Evolutionary conservation across 2,329 filamentous ascomycete species (phyloP), one percentile per base, ranked within the genome.

Genomic region (Trichoderma atrobrunneum): DNA sequence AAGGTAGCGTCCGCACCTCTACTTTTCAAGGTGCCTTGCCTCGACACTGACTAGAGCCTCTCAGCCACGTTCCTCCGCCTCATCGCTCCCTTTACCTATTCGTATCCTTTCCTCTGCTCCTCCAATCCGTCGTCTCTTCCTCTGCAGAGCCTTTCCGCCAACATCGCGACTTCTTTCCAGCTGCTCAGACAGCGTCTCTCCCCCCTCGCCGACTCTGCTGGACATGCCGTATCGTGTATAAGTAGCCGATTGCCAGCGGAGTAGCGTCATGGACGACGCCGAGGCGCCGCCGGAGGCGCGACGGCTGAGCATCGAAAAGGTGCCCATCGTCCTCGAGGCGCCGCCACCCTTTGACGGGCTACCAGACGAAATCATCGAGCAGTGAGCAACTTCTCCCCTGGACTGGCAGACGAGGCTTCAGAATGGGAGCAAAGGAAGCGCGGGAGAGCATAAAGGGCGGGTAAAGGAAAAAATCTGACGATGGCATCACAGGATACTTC

Each of bases 351-450:
- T 73, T 12, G 84, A 87, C 43, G 84, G 83, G 60, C 83, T 92
- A 12, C 90, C 90, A 7, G 88, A 91, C 79, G 90, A 92, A 79
- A 92, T 92, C 72, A 91, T 92, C 76, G 83, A 91, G 78, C 89
- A 91, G 90, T 92, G 82, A 80, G 87, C 81, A 60, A 48, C 61
- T n/a, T 54, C 21, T 14, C 63, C 70, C 48, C 28, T 72, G 54
- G 21, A 63, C n/a, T n/a, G 21, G 21, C 18, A 32, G 60, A 39
- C 39, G 48, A 24, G 48, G 21, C 48, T 54, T 21, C 48, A 21
- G 24, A 24, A 24, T 21, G n/a, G n/a, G 34, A 26, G 24, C 12
- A 30, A 21, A 18, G n/a, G 28, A 26, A 61, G 34, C 4, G 48
- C 64, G n/a, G 21, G 48, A 39, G n/a, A 32, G 18, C n/a, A 43